Conservation (phyloP, 2,329 filamentous ascomycete genomes). For the Diaporthe velutina region DNA sequence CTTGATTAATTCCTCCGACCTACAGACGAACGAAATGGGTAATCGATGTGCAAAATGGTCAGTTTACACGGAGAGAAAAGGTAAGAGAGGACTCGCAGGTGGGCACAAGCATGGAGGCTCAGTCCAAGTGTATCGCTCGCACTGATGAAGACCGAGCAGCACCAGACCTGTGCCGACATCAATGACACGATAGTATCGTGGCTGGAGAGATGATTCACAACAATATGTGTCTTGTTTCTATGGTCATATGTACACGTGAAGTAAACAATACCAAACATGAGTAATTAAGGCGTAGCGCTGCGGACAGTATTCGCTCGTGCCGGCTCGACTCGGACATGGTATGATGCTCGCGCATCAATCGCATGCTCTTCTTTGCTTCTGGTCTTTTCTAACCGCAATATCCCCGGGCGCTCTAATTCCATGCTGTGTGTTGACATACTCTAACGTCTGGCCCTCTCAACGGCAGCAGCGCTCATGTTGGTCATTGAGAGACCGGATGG, state of each 20-base stretch:
- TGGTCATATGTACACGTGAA: conserved; percentile 28
- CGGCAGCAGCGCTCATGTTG: conserved; percentile 44
- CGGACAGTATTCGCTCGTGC: conserved; percentile 13
- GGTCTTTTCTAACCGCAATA: conserved; percentile 13
- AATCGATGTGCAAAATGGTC: background rate
- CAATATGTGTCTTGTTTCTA: conserved; percentile 18
- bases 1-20: background rate
- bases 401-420: conserved; percentile 19
- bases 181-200: background rate
- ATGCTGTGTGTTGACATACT: conserved; percentile 17
- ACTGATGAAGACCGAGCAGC: background rate
- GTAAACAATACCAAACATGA: conserved; percentile 25
- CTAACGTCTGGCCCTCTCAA: conserved; percentile 42
- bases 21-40: background rate
- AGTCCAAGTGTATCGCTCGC: background rate
- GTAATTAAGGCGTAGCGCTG: conserved; percentile 16
- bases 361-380: conserved; percentile 9
- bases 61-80: too few relatives aligned
- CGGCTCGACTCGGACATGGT: conserved; percentile 1
- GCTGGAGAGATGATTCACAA: background rate
- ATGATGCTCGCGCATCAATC: conserved; percentile 13
- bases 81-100: background rate
- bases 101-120: background rate
- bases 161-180: background rate
- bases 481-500: conserved; percentile 64